A percentile compares a stretch with the other conserved stretches of the same genome.
phyloP scores from a whole-genome alignment of 2,329 filamentous ascomycete genomes.

The Apiospora kogelbergensis region DNA sequence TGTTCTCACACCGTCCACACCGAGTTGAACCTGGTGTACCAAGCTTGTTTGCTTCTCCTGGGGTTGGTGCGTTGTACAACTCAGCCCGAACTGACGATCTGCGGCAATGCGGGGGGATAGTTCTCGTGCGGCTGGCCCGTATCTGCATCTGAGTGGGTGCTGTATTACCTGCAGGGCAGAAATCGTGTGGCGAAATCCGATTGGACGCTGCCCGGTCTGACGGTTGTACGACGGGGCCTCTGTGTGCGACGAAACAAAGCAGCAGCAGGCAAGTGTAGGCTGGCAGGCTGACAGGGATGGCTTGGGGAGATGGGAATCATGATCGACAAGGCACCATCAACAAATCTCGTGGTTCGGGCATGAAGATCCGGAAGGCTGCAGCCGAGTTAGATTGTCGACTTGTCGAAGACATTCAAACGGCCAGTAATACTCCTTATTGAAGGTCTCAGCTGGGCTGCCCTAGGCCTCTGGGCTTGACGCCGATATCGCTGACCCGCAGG shows the following conservation, averaged over 20 bases:
- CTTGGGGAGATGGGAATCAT: background rate
- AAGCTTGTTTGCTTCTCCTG: background rate
- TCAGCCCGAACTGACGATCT: background rate
- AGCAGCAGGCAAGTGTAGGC: no score
- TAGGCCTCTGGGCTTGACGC: background rate
- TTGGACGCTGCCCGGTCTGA: background rate
- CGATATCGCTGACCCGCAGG: background rate
- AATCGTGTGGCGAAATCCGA: background rate
- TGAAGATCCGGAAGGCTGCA: background rate
- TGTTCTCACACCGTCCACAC: background rate
- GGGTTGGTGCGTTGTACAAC: background rate
- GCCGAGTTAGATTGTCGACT: no score
- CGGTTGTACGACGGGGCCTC: background rate
- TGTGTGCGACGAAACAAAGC: background rate
- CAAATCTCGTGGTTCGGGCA: background rate
- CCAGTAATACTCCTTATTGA: conserved; percentile 1
- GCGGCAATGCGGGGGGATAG: background rate
- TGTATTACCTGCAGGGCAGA: background rate
- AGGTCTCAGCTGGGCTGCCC: background rate
- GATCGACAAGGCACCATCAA: background rate
- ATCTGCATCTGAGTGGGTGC: background rate
- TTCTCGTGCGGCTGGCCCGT: conserved; percentile 10
- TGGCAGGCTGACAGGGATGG: background rate
- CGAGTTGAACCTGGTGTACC: background rate
- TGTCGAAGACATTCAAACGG: conserved; percentile 4